Percentiles rank a stretch among this genome's conserved stretches.
Conservation (phyloP, 139 green algal genomes). For the Zygnema circumcarinatum region DNA sequence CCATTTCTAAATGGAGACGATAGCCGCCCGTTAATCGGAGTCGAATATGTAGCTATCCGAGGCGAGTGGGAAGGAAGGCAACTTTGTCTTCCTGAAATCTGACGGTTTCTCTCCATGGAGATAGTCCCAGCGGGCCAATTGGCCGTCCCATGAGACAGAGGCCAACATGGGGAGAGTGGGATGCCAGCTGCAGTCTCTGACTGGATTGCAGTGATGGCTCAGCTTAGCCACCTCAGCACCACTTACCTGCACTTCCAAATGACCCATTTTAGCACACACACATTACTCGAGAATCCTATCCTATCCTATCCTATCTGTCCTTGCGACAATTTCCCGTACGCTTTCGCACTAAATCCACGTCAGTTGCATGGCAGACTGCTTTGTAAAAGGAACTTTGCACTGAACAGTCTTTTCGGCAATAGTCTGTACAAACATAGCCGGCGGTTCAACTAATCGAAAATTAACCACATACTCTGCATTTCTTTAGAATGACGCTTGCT, state of each 20-base stretch:
- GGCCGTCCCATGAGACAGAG: constrained; percentile 81
- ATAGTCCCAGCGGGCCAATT: constrained; percentile 35
- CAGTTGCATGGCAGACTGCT: not conserved
- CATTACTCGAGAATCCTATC: not conserved
- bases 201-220: constrained; percentile 69
- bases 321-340: too few species aligned
- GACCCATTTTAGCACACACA: not conserved
- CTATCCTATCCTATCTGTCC: too few species aligned
- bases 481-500: too few species aligned
- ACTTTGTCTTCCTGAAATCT: not conserved
- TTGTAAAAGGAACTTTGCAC: too few species aligned
- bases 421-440: too few species aligned
- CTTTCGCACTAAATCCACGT: not conserved
- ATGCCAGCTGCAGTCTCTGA: constrained; percentile 92
- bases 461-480: too few species aligned
- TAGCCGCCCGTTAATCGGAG: too few species aligned
- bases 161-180: constrained; percentile 77
- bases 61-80: too few species aligned
- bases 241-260: constrained; percentile 43
- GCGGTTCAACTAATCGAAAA: too few species aligned
- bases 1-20: too few species aligned
- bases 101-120: constrained; percentile 8
- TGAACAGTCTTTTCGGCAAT: too few species aligned
- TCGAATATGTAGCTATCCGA: too few species aligned
- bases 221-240: constrained; percentile 24